phyloP scores from a whole-genome alignment of 306 rosid genomes.

The Acacia confusa region DNA sequence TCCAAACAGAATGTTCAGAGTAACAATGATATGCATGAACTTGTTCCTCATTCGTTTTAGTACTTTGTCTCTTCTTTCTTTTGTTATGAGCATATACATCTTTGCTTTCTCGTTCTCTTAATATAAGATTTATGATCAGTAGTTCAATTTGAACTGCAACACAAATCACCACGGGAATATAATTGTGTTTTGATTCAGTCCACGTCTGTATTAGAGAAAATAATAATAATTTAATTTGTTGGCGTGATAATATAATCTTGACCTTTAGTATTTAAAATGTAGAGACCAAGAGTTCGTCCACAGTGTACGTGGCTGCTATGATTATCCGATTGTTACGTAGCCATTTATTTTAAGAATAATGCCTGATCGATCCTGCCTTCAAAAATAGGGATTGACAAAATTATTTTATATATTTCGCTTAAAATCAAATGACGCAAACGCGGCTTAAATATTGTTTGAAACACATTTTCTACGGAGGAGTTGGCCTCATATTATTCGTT shows the following conservation, averaged over 20 bases:
- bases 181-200: not conserved
- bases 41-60: too few relatives aligned
- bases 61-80: too few relatives aligned
- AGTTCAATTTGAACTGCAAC: too few relatives aligned
- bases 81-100: too few relatives aligned
- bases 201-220: not conserved
- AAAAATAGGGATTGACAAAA: not conserved
- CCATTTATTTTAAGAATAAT: not conserved
- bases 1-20: too few relatives aligned
- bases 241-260: not conserved
- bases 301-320: not conserved
- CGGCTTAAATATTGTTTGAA: not conserved
- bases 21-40: too few relatives aligned
- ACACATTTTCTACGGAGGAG: not conserved
- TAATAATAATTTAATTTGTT: not conserved
- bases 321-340: not conserved
- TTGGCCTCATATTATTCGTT: conserved; percentile 24
- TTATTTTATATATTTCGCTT: not conserved
- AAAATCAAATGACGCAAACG: conserved; percentile 35
- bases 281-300: not conserved
- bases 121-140: too few relatives aligned
- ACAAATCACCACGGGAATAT: too few relatives aligned
- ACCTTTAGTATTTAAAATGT: not conserved
- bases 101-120: too few relatives aligned
- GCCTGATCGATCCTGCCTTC: not conserved